Evolutionary conservation across 768 basidiomycete species (phyloP).

Genomic region (Trametes punicea): DNA sequence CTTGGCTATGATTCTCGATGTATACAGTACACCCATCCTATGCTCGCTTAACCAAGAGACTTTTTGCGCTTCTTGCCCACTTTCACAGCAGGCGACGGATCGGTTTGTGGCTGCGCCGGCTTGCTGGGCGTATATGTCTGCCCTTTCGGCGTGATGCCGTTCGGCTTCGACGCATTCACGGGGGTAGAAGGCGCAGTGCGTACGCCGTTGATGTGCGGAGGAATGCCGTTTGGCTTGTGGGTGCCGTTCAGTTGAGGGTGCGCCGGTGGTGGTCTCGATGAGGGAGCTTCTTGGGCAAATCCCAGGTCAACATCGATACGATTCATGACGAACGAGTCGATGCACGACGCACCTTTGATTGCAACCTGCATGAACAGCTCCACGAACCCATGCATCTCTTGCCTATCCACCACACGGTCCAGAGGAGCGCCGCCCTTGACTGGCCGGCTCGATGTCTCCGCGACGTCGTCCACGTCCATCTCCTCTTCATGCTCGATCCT

Average conservation of each 20-base stretch:
- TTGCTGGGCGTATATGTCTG: conserved; percentile 4
- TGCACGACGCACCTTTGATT: conserved; percentile 39
- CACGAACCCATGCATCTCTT: conserved; percentile 58
- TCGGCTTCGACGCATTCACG: conserved; percentile 9
- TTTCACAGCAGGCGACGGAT: conserved; percentile 24
- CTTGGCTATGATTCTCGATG: not conserved
- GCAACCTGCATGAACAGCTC: conserved; percentile 59
- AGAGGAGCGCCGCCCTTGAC: conserved; percentile 26
- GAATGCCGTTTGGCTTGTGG: conserved; percentile 18
- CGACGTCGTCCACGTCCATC: conserved; percentile 29
- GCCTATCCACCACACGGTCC: conserved; percentile 40
- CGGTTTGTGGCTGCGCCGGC: conserved; percentile 8
- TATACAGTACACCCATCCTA: not conserved
- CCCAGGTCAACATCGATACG: too few relatives aligned
- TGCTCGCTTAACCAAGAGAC: conserved; percentile 31
- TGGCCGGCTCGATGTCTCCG: conserved; percentile 18
- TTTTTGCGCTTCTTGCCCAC: conserved; percentile 60
- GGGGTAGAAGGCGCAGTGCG: conserved; percentile 10
- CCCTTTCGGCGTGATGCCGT: conserved; percentile 7
- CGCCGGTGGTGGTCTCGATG: conserved; percentile 1
- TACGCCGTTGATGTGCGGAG: conserved; percentile 13
- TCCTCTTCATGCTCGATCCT: conserved; percentile 20
- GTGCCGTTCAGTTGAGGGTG: conserved; percentile 11
- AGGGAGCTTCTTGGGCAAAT: not conserved
- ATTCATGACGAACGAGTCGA: too few relatives aligned